phyloP scores from a whole-genome alignment of 1,139 yeast genomes.

The Magnusiomyces clavatus region DNA sequence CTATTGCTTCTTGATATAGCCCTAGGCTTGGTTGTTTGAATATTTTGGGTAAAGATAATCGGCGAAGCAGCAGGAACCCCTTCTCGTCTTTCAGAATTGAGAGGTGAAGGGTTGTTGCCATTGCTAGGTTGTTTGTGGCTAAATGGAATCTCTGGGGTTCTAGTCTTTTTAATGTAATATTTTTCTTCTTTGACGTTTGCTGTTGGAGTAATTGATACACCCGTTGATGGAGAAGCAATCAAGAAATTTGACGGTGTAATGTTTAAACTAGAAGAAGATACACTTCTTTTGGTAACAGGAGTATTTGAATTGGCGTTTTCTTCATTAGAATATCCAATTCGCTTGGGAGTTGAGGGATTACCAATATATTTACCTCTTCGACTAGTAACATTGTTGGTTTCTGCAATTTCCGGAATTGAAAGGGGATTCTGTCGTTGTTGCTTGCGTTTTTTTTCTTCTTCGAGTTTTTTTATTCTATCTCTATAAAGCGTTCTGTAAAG shows the following conservation, averaged over 20 bases:
- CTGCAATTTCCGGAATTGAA: neutral
- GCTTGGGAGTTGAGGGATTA: neutral
- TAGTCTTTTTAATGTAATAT: conserved; percentile 12
- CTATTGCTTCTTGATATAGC: conserved; percentile 5
- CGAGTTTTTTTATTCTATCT: conserved; percentile 9
- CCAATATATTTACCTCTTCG: neutral
- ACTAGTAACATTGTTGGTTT: neutral
- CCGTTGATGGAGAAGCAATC: neutral
- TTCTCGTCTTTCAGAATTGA: conserved; percentile 1
- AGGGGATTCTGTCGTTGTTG: neutral
- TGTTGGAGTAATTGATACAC: neutral
- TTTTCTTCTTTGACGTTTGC: conserved; percentile 6
- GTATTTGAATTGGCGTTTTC: too few relatives aligned
- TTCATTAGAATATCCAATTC: too few relatives aligned
- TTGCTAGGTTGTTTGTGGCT: conserved; percentile 7
- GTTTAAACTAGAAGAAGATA: neutral
- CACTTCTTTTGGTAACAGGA: neutral
- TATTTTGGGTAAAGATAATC: conserved; percentile 2
- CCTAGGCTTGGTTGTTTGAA: conserved; percentile 12
- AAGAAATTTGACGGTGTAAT: neutral
- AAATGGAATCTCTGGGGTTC: conserved; percentile 10
- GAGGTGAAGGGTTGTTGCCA: neutral
- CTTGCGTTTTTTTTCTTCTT: conserved; percentile 7
- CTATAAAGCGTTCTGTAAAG: conserved; percentile 39
- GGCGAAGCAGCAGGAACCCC: conserved; percentile 6